Conservation (phyloP, 108 stramenopile species). For the Fistulifera pelliculosa region DNA sequence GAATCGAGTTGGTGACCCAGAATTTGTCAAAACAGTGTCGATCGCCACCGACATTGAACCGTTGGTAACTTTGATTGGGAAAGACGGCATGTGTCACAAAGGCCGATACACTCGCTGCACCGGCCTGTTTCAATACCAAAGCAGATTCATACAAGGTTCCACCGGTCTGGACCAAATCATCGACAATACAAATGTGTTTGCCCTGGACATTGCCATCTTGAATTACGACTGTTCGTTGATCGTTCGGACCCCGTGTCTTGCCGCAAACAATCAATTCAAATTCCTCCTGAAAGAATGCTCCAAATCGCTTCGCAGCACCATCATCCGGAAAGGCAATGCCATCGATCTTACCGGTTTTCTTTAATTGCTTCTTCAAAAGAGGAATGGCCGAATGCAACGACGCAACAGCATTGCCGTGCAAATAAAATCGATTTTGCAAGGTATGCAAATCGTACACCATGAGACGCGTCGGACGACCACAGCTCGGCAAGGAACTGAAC, state of each 20-base stretch:
- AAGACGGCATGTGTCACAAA: constrained; percentile 85
- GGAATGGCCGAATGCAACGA: constrained; percentile 80
- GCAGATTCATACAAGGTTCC: constrained; percentile 90
- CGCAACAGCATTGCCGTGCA: constrained; percentile 71
- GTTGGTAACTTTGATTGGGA: constrained; percentile 66
- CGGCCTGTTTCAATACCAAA: constrained; percentile 50
- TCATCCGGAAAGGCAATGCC: constrained; percentile 87
- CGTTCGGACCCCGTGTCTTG: constrained; percentile 57
- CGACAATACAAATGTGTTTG: constrained; percentile 73
- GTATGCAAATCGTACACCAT: constrained; percentile 90
- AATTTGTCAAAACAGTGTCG: constrained; percentile 80
- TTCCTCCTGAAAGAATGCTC: constrained; percentile 52
- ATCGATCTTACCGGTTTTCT: constrained; percentile 25
- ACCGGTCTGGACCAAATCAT: constrained; percentile 87
- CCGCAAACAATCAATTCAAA: constrained; percentile 72
- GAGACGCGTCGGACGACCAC: constrained; percentile 71
- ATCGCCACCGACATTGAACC: constrained; percentile 69
- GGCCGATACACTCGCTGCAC: constrained; percentile 64
- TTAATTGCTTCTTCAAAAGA: constrained; percentile 44
- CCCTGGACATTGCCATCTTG: constrained; percentile 46
- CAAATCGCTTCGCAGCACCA: constrained; percentile 88
- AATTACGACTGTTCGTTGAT: constrained; percentile 39
- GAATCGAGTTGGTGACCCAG: constrained; percentile 81
- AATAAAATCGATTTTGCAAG: constrained; percentile 75
- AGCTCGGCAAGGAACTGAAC: constrained; percentile 73